phyloP scores from a whole-genome alignment of 176 grass and related monocot species.

The Neostapfia colusana region DNA sequence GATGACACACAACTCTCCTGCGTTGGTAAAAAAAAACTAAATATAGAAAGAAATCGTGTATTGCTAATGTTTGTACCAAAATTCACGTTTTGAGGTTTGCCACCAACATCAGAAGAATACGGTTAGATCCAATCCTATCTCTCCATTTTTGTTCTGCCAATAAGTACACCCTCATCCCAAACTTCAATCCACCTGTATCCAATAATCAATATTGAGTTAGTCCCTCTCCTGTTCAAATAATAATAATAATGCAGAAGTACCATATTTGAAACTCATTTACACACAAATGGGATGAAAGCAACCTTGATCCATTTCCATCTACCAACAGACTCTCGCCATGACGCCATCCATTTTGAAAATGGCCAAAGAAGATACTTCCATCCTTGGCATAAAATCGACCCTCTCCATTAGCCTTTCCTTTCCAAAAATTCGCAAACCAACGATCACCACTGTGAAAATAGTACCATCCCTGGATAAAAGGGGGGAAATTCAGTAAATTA shows the following conservation, averaged over 20 bases:
- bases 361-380: conserved; percentile 76
- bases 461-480: conserved; percentile 58
- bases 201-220: conserved; percentile 15
- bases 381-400: conserved; percentile 90
- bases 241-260: background rate
- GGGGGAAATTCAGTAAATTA: conserved; percentile 5
- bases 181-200: conserved; percentile 72
- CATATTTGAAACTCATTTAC: background rate
- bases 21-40: no score
- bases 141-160: conserved; percentile 46
- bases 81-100: no score
- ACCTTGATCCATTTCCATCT: conserved; percentile 79
- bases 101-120: no score
- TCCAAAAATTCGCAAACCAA: conserved; percentile 94
- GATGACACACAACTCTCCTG: no score
- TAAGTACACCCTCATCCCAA: conserved; percentile 76
- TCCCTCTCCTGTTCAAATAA: background rate
- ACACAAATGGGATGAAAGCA: background rate
- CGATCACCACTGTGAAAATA: conserved; percentile 72
- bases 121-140: conserved; percentile 29
- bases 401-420: conserved; percentile 89
- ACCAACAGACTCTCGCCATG: conserved; percentile 70
- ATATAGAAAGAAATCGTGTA: no score
- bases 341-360: conserved; percentile 91
- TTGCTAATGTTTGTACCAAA: no score